Evolutionary conservation across 441 rosid species (phyloP).

Genomic region (Gossypium gossypioides): DNA sequence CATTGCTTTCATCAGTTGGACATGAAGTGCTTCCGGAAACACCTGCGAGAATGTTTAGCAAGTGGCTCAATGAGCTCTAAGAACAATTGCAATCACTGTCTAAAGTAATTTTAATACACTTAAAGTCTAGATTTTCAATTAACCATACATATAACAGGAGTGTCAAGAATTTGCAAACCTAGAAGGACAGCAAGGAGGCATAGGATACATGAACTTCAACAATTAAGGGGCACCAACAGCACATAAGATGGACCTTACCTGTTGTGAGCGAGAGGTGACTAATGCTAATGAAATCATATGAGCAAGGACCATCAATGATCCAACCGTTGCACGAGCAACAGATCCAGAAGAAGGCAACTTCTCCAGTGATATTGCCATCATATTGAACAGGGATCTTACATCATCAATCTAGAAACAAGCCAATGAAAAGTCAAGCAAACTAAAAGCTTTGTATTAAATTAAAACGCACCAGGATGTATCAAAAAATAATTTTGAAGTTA

Average conservation of each 20-base stretch:
- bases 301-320: conserved; percentile 74
- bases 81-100: neutral
- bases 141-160: neutral
- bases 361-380: conserved; percentile 80
- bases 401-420: conserved; percentile 45
- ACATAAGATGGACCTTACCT: conserved; percentile 35
- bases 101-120: neutral
- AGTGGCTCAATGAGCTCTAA: conserved; percentile 10
- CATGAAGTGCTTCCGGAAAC: conserved; percentile 78
- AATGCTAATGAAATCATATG: conserved; percentile 67
- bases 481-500: conserved; percentile 22
- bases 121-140: neutral
- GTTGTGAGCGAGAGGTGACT: conserved; percentile 43
- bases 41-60: conserved; percentile 32
- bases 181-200: neutral
- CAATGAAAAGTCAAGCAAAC: conserved; percentile 13
- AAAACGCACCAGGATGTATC: conserved; percentile 8
- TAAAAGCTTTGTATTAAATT: conserved; percentile 5
- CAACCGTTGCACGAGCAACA: conserved; percentile 67
- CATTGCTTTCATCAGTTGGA: conserved; percentile 77
- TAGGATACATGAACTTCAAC: neutral
- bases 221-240: neutral
- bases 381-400: conserved; percentile 51
- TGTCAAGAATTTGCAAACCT: neutral
- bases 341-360: conserved; percentile 69